Percentiles rank a stretch among this genome's conserved stretches.
phyloP scores from a whole-genome alignment of 495 filamentous ascomycete species.

The Penicillium ochrochloron region DNA sequence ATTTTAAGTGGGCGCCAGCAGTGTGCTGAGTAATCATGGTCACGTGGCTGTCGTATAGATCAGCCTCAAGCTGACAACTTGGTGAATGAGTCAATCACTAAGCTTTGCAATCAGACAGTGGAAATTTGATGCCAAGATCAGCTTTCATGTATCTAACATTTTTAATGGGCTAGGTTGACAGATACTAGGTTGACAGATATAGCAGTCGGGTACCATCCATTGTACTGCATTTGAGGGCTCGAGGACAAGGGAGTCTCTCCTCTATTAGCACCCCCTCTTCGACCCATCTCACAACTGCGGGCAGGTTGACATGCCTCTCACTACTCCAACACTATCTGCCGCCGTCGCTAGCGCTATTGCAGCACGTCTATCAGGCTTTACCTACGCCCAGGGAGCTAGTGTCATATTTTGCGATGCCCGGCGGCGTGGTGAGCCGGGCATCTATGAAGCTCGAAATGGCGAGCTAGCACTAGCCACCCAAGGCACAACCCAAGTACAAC shows the following conservation, averaged over 20 bases:
- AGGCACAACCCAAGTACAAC: neutral
- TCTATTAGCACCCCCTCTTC: neutral
- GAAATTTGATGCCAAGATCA: neutral
- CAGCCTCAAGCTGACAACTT: neutral
- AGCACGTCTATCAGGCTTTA: neutral
- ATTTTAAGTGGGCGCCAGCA: slow-evolving; percentile 16
- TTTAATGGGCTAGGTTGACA: neutral
- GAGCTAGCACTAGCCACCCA: neutral
- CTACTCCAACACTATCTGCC: neutral
- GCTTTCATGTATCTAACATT: neutral
- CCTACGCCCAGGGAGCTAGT: neutral
- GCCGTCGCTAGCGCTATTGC: neutral
- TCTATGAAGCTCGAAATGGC: slow-evolving; percentile 1
- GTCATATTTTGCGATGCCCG: neutral
- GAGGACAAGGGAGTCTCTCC: neutral
- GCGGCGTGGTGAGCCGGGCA: neutral
- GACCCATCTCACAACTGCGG: neutral
- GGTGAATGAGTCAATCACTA: too few relatives aligned
- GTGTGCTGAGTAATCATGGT: slow-evolving; percentile 23
- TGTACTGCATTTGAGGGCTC: neutral
- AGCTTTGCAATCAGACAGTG: too few relatives aligned
- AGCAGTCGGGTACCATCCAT: neutral
- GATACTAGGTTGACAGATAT: neutral
- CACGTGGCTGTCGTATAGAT: slow-evolving; percentile 7
- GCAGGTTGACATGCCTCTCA: neutral